Conservation (phyloP, 2,329 filamentous ascomycete species). For the Penicillium thymicola region DNA sequence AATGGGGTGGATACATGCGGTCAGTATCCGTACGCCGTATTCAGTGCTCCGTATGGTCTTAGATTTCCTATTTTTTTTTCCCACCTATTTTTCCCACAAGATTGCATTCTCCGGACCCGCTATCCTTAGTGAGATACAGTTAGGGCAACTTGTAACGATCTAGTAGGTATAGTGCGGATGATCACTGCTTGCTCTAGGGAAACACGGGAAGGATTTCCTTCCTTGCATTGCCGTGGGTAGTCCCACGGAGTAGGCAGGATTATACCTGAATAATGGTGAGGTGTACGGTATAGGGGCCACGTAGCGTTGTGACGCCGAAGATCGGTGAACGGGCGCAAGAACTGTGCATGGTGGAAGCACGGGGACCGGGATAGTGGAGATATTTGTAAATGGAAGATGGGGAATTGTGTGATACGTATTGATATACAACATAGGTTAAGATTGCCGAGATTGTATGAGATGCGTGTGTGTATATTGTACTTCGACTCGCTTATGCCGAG, state of each 20-base stretch:
- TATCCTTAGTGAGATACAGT: not conserved
- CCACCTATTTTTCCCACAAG: not conserved
- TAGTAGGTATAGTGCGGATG: not conserved
- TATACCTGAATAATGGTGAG: too few relatives aligned
- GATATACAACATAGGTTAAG: not conserved
- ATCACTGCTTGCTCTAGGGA: not conserved
- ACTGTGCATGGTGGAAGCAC: not conserved
- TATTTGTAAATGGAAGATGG: not conserved
- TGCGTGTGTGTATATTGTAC: too few relatives aligned
- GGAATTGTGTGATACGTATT: not conserved
- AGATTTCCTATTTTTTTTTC: not conserved
- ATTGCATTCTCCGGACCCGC: slow-evolving; percentile 10
- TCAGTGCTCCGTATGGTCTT: not conserved
- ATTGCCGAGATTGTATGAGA: not conserved
- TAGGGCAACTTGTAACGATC: not conserved
- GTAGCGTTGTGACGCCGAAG: not conserved
- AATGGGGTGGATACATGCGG: not conserved
- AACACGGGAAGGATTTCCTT: slow-evolving; percentile 1
- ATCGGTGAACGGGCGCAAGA: not conserved
- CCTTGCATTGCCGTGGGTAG: not conserved
- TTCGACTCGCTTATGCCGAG: not conserved
- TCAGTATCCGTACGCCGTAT: not conserved
- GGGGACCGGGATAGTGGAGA: not conserved
- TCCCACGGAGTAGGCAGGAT: not conserved
- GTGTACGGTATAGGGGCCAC: not conserved